phyloP scores from a whole-genome alignment of 1,284 basidiomycete genomes.

The Ustilago trichophora region DNA sequence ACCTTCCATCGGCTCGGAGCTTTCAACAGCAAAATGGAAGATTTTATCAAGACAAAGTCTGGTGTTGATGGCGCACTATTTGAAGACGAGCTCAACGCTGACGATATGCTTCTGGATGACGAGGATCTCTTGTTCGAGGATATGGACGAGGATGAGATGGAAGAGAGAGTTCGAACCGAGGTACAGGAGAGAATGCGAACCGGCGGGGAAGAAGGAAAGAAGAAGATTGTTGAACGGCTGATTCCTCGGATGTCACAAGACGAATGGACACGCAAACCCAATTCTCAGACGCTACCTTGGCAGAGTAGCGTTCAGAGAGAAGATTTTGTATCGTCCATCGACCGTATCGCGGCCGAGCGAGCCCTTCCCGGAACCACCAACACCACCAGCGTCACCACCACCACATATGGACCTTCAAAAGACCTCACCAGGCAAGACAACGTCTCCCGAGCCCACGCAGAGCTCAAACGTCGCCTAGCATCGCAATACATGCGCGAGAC shows the following conservation, averaged over 20 bases:
- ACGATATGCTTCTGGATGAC: conserved; percentile 33
- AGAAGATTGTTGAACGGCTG: conserved; percentile 19
- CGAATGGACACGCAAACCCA: conserved; percentile 31
- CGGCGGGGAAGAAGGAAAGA: conserved; percentile 11
- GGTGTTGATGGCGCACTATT: conserved; percentile 59
- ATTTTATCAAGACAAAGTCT: conserved; percentile 54
- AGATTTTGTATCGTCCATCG: conserved; percentile 33
- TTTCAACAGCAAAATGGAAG: conserved; percentile 55
- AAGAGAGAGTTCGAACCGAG: conserved; percentile 9
- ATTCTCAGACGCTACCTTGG: too few relatives aligned
- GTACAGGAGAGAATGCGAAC: conserved; percentile 14
- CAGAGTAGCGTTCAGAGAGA: too few relatives aligned
- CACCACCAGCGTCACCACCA: too few relatives aligned
- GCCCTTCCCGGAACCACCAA: too few relatives aligned
- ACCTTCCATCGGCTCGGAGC: conserved; percentile 41
- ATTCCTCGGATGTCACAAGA: conserved; percentile 28
- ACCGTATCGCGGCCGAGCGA: too few relatives aligned
- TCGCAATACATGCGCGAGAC: conserved; percentile 47
- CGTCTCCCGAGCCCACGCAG: conserved; percentile 13
- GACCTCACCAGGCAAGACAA: conserved; percentile 11
- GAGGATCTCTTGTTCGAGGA: conserved; percentile 43
- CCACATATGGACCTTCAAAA: too few relatives aligned
- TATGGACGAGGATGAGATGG: conserved; percentile 29
- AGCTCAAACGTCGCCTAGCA: conserved; percentile 24
- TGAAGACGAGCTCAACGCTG: conserved; percentile 47